phyloP scores from a whole-genome alignment of 177 flowering plant species.

The Vitis hybrid region DNA sequence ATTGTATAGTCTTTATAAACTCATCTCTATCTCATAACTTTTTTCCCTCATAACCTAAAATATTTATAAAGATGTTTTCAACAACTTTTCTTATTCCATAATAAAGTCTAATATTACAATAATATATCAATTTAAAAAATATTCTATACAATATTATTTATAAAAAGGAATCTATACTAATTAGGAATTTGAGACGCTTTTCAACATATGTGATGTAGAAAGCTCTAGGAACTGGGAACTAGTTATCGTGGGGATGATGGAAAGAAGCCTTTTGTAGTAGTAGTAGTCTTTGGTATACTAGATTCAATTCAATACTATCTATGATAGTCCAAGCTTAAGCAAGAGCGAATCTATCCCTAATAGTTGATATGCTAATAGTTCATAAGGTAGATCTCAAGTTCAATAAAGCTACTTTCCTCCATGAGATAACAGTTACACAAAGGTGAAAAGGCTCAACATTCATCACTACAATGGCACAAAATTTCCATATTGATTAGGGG shows the following conservation, averaged over 20 bases:
- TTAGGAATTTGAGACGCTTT: too few relatives aligned
- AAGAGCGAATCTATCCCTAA: too few relatives aligned
- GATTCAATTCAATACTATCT: neutral
- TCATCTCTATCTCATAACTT: too few relatives aligned
- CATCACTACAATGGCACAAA: slow-evolving; percentile 5
- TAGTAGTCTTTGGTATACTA: slow-evolving; percentile 55
- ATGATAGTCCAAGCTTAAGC: too few relatives aligned
- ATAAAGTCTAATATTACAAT: too few relatives aligned
- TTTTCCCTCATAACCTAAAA: rapidly evolving
- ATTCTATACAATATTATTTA: too few relatives aligned
- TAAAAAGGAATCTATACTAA: too few relatives aligned
- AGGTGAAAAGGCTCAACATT: slow-evolving; percentile 36
- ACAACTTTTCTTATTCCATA: too few relatives aligned
- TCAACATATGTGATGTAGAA: slow-evolving; percentile 29
- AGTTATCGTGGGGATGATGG: slow-evolving; percentile 49
- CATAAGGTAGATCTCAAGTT: slow-evolving; percentile 60
- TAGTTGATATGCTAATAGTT: slow-evolving; percentile 21
- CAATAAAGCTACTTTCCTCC: slow-evolving; percentile 43
- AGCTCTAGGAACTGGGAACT: slow-evolving; percentile 62
- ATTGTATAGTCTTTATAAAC: too few relatives aligned
- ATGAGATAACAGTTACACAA: slow-evolving; percentile 61
- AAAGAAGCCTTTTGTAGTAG: slow-evolving; percentile 50
- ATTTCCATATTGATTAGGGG: slow-evolving; percentile 21
- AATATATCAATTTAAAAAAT: too few relatives aligned
- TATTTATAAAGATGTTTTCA: too few relatives aligned